Evolutionary conservation across 129 eudicot species (phyloP), one percentile per base, ranked within the genome.

Genomic region (Lactuca saligna): DNA sequence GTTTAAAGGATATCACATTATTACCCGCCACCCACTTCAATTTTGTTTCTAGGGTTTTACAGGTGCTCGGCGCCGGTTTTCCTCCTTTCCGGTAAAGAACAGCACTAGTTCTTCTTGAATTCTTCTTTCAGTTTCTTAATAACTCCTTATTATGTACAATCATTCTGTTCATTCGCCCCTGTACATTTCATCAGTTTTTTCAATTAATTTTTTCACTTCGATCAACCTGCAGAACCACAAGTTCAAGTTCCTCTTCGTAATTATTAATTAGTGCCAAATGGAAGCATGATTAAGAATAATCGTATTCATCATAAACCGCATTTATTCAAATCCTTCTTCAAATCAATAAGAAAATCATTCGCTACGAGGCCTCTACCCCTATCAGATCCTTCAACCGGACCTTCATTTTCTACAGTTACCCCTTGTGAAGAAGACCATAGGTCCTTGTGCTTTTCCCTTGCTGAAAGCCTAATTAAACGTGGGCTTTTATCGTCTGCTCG

Each of bases 401-500:
- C 77, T 55, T 72, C 76, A 1, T 34, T 57, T 56, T 60, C 80
- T 13, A 65, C 79, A 7, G 44, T 34, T 35, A 38, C 78, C 35
- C 49, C 69, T 10, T 37, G 35, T 44, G 25, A 48, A 17, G 31
- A n/a, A 13, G 65, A 85, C 35, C 87, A 79, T 13, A 81, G 65
- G 46, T 70, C 73, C 57, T 61, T 73, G 17, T 81, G 87, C 68
- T 84, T 87, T 55, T 76, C 87, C 9, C 60, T 82, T 38, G 87
- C 74, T 15, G 80, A 82, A 46, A 73, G 49, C 32, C 78, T 87
- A 14, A 74, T 84, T 33, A 54, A 66, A 2, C 76, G 82, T 2
- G 87, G 89, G 13, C 66, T 59, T 13, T 34, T 87, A 8, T 42
- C 83, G n/a, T 80, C 89, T 7, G 87, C 95, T 0, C 83, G 68